phyloP scores from a whole-genome alignment of 1,284 basidiomycete species.

The Cerrena zonata region DNA sequence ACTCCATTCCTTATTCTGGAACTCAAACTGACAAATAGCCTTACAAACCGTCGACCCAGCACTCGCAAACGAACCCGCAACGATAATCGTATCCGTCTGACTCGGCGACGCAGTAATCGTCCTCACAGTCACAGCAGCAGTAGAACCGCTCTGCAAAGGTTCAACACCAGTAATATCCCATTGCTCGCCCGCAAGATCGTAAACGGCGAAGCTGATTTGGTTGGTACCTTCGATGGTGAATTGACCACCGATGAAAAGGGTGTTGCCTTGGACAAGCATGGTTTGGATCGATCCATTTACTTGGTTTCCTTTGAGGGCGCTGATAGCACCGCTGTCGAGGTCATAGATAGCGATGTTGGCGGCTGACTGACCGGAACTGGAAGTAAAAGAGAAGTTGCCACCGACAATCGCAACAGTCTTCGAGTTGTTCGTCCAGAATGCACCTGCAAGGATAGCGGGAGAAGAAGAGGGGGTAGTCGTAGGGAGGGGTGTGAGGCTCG shows the following conservation, averaged over 20 bases:
- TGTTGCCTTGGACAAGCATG: slow-evolving; percentile 59
- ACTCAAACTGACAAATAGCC: slow-evolving; percentile 78
- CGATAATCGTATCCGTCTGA: slow-evolving; percentile 63
- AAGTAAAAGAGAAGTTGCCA: slow-evolving; percentile 78
- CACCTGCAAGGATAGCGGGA: slow-evolving; percentile 80
- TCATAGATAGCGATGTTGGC: slow-evolving; percentile 76
- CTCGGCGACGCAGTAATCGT: slow-evolving; percentile 64
- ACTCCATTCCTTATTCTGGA: slow-evolving; percentile 68
- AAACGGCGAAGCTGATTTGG: slow-evolving; percentile 67
- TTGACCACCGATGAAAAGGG: slow-evolving; percentile 77
- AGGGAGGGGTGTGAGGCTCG: slow-evolving; percentile 47
- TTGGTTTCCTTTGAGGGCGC: slow-evolving; percentile 54
- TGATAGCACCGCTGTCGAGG: slow-evolving; percentile 41
- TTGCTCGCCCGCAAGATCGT: slow-evolving; percentile 57
- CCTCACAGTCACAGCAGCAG: slow-evolving; percentile 63
- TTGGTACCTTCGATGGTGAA: slow-evolving; percentile 55
- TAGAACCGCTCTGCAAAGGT: slow-evolving; percentile 49
- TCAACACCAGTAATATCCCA: slow-evolving; percentile 61
- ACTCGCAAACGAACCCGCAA: slow-evolving; percentile 80
- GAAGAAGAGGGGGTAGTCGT: slow-evolving; percentile 50
- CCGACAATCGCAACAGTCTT: slow-evolving; percentile 74
- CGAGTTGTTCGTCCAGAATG: slow-evolving; percentile 84
- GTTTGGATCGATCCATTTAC: slow-evolving; percentile 69
- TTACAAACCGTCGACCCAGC: slow-evolving; percentile 76
- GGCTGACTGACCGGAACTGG: slow-evolving; percentile 36